These are phyloP conservation scores for Imleria badia DNA, from an alignment of 768 basidiomycete species.

Conservation along the genomic window DNA sequence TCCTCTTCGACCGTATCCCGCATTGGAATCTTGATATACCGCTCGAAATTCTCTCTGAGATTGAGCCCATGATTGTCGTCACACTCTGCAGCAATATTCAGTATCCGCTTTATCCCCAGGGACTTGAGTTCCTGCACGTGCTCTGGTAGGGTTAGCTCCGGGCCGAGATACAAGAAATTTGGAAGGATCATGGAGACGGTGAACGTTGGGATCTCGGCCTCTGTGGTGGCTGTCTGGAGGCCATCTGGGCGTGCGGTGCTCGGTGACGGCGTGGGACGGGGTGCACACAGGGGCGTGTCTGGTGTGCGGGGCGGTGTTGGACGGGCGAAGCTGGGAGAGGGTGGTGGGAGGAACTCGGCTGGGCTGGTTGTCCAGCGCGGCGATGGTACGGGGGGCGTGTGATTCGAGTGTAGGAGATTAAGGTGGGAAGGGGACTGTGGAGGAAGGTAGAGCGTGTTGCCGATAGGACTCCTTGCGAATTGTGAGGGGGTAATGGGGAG, in stretches of 20 bases:
- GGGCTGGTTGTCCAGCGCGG: constrained; percentile 37
- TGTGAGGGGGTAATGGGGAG: constrained; percentile 46
- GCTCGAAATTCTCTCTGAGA: constrained; percentile 71
- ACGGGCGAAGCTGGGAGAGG: constrained; percentile 22
- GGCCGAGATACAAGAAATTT: constrained; percentile 86
- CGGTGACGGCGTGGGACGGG: constrained; percentile 44
- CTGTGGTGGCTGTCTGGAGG: constrained; percentile 22
- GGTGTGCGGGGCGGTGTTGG: constrained; percentile 41
- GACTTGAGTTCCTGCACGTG: constrained; percentile 74
- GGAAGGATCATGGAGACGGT: constrained; percentile 90
- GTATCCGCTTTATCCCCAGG: constrained; percentile 80
- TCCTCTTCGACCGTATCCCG: constrained; percentile 95
- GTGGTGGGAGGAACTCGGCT: constrained; percentile 41
- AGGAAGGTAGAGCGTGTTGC: constrained; percentile 20
- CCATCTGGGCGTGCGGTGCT: constrained; percentile 61
- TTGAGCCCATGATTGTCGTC: constrained; percentile 77
- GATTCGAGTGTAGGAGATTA: constrained; percentile 57
- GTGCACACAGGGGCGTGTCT: constrained; percentile 35
- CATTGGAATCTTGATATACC: constrained; percentile 88
- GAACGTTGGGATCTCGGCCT: constrained; percentile 64
- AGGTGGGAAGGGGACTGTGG: constrained; percentile 60
- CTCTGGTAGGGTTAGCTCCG: constrained; percentile 72
- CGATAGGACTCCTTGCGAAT: constrained; percentile 17
- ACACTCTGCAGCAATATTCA: constrained; percentile 92
- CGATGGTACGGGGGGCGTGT: constrained; percentile 54